Evolutionary conservation across 139 green algal species (phyloP), one percentile per base, ranked within the genome.

Genomic region (Chlamydomonas asymmetrica): DNA sequence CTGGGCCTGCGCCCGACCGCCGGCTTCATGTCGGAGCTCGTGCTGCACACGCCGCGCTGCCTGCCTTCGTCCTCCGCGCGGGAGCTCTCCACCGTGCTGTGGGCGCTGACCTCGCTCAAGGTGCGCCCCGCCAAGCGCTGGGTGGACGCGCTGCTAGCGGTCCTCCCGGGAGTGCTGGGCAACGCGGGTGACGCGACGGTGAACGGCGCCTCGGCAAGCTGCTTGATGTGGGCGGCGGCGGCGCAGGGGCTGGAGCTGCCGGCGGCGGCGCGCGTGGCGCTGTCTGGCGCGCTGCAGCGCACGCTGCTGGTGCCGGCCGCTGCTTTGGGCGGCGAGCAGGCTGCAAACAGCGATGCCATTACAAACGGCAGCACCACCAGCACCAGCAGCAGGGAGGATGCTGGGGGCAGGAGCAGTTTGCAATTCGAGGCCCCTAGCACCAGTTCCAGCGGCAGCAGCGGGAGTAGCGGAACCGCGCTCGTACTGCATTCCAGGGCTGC

Each of bases 1-100:
- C 41, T 86, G 60, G 39, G 75, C 23, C 20, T 78, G 27, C 70
- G 59, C 57, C 68, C 78, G 34, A 35, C 49, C 10, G 32, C 61
- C 5, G 37, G 32, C 25, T 86, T 75, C 75, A 40, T 80, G 52
- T 60, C 39, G 20, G 81, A 72, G 16, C 54, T 80, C 23, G 63
- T 79, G 39, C 2, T 29, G n/a, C 65, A 59, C 7, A 71, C 45
- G 27, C 6, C 9, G 29, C 54, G 35, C 31, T 37, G 63, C 32
- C 70, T 82, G 59, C 38, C 16, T 9, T 48, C 52, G 38, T 54
- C 77, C 57, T 57, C 20, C 37, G 59, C 69, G 10, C 70, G 48
- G 6, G 22, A 74, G 54, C 60, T 80, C 4, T 56, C 69, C 32
- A 82, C 43, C 45, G 43, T 73, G 6, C 48, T 85, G 1, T 85